Base-by-base conservation (phyloP, 306 rosid species). In the Senna siamea region DNA sequence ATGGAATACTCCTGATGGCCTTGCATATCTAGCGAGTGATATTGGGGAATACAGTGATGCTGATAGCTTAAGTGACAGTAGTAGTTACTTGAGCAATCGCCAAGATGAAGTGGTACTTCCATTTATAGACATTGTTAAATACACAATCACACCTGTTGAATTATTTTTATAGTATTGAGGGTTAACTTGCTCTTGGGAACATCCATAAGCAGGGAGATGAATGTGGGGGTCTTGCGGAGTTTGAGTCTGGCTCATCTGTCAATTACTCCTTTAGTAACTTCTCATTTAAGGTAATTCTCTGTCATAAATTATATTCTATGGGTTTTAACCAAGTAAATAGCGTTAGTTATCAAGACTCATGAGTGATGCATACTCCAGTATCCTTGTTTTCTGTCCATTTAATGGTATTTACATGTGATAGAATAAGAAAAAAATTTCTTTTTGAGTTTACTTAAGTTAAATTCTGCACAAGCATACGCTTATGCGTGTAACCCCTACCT, bases 251-350 rank as follows among this genome's bases (percentile, higher is more conserved):
- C 73, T 86, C 96, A 26, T 81, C 90, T 40, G 89, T 87, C 77
- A 88, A 95, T 85, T 92, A 89, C 88, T 88, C 99, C 41, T 95
- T 95, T 78, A 95, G 99, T 76, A 95, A 95, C 86, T 95, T 95
- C 84, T 95, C 99, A 50, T 95, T 95, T 69, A 95, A 95, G 99
- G 98, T 95, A 86, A 73, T 61, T 50, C 30, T 77, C 57, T 57
- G 37, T 4, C 56, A 65, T 55, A 40, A 20, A 20, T 52, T 54
- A 22, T 44, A 50, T 18, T 69, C 28, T 41, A 14, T 54, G 34
- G 53, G 38, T 34, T 68, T 13, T 64, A 54, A 44, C 53, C 35
- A 35, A 18, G 30, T 75, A 71, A 48, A 38, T 54, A 66, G 12
- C 37, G 7, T 67, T n/a, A n/a, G n/a, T n/a, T n/a, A n/a, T n/a